Conservation (phyloP, 2,329 filamentous ascomycete species). For the Pyrenochaeta sp. region DNA sequence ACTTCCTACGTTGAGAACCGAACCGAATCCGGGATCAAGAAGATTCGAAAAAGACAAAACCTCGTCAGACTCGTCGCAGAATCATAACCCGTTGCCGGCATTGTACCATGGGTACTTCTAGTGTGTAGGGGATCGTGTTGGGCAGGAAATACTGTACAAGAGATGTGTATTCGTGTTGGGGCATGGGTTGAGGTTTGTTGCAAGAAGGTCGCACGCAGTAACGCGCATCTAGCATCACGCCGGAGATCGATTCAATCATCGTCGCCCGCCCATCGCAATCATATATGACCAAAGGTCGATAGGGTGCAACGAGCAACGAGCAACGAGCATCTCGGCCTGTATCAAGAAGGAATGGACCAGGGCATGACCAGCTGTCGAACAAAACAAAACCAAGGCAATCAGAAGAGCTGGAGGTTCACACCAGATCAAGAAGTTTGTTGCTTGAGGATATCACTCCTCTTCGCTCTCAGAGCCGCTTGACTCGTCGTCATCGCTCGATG, state of each 20-base stretch:
- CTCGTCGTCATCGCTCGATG: conserved; percentile 59
- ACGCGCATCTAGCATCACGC: too few relatives aligned
- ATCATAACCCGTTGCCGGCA: conserved; percentile 27
- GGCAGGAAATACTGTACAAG: conserved; percentile 32
- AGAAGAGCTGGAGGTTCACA: background rate
- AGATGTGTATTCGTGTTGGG: conserved; percentile 17
- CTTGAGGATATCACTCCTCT: conserved; percentile 46
- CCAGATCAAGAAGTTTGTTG: conserved; percentile 8
- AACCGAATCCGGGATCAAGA: conserved; percentile 11
- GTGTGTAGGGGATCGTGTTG: conserved; percentile 1
- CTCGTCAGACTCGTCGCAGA: conserved; percentile 31
- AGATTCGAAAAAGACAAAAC: conserved; percentile 29
- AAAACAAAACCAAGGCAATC: conserved; percentile 1
- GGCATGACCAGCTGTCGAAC: conserved; percentile 9
- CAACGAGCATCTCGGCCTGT: conserved; percentile 13
- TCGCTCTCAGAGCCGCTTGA: conserved; percentile 61
- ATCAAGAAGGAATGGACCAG: conserved; percentile 11
- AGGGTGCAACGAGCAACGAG: too few relatives aligned
- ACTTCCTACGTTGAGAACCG: too few relatives aligned
- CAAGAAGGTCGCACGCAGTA: too few relatives aligned
- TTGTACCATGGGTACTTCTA: conserved; percentile 14
- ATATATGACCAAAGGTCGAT: conserved; percentile 7
- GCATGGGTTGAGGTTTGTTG: too few relatives aligned
- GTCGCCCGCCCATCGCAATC: too few relatives aligned
- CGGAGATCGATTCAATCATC: too few relatives aligned